Percentiles rank a stretch among this genome's conserved stretches.
These are phyloP conservation scores for Epicoccum nigrum DNA, from an alignment of 2,329 filamentous ascomycete species.

Conservation along the genomic window DNA sequence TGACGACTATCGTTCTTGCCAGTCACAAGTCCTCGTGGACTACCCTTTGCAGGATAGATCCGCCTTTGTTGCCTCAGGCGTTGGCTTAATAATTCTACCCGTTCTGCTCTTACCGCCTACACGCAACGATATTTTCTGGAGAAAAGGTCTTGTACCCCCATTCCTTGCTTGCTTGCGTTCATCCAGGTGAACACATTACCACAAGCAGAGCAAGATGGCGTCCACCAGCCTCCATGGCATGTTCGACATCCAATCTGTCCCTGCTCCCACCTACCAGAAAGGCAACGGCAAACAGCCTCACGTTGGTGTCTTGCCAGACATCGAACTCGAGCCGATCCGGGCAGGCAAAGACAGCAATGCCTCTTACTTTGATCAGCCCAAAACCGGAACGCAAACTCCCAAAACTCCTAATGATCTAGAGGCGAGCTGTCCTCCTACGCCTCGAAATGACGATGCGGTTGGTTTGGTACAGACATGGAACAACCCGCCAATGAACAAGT, in stretches of 20 bases:
- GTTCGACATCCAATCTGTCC: constrained; percentile 52
- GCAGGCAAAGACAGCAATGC: constrained; percentile 22
- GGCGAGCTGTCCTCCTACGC: constrained; percentile 60
- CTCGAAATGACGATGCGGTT: constrained; percentile 48
- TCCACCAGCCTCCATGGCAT: constrained; percentile 47
- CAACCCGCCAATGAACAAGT: constrained; percentile 70
- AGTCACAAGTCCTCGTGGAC: constrained; percentile 14
- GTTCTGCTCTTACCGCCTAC: neutral
- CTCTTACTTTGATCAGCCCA: constrained; percentile 18
- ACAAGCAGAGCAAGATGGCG: constrained; percentile 38
- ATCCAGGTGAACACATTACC: neutral
- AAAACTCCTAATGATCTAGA: constrained; percentile 56
- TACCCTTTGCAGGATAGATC: neutral
- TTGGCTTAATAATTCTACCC: neutral
- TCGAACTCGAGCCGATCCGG: constrained; percentile 45
- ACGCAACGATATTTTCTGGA: neutral
- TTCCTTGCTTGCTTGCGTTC: neutral
- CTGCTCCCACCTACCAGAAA: constrained; percentile 46
- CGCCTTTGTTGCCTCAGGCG: neutral
- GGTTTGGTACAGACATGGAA: constrained; percentile 63
- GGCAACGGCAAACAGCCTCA: constrained; percentile 22
- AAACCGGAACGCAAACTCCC: constrained; percentile 29
- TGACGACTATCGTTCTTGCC: constrained; percentile 7
- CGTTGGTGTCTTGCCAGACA: constrained; percentile 30
- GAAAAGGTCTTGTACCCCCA: neutral